phyloP scores from a whole-genome alignment of 2,329 filamentous ascomycete genomes.

The Tolypocladium guangdongense region DNA sequence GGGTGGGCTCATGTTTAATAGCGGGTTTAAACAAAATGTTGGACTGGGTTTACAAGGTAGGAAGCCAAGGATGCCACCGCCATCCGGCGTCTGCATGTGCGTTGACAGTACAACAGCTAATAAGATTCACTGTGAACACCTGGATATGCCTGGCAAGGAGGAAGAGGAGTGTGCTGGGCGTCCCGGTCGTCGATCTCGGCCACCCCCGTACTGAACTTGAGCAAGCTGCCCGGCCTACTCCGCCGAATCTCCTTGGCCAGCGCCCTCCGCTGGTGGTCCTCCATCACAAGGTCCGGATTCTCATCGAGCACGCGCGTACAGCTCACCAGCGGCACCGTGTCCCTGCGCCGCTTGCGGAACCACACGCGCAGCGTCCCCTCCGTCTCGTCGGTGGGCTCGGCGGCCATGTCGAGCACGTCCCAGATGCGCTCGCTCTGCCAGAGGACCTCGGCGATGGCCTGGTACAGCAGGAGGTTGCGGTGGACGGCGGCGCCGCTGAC shows the following conservation, averaged over 20 bases:
- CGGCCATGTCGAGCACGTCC: neutral
- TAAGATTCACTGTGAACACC: too few relatives aligned
- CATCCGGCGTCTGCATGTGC: too few relatives aligned
- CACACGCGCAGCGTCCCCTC: neutral
- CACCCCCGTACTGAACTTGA: neutral
- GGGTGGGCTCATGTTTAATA: conserved; percentile 46
- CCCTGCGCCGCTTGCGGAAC: neutral
- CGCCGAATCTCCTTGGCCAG: neutral
- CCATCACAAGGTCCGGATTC: neutral
- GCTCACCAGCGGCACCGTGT: neutral
- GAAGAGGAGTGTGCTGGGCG: neutral
- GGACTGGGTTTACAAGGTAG: too few relatives aligned
- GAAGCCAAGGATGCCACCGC: too few relatives aligned
- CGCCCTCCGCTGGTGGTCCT: neutral
- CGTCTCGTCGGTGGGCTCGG: neutral
- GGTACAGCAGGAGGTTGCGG: too few relatives aligned
- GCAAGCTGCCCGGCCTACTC: neutral
- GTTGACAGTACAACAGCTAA: too few relatives aligned
- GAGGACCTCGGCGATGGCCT: neutral
- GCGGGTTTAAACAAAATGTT: neutral
- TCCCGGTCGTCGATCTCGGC: neutral
- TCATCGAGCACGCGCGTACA: neutral
- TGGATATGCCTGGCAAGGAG: too few relatives aligned
- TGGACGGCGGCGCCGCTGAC: neutral
- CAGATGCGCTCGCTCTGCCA: neutral